Evolutionary conservation across 2,329 filamentous ascomycete genomes (phyloP).

Genomic region (Clonostachys byssicola): DNA sequence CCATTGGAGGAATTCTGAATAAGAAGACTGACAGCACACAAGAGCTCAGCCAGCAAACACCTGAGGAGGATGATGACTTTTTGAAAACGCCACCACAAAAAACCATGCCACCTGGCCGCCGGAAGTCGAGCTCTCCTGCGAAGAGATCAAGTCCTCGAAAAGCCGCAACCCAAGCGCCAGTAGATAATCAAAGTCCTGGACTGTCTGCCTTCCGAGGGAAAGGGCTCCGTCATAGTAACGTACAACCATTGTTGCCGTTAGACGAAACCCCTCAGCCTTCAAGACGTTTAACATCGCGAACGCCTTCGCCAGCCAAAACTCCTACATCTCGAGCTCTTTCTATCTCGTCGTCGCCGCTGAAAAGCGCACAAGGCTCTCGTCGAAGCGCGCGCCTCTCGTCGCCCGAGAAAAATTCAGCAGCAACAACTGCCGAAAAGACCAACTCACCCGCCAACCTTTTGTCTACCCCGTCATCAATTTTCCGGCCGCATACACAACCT

Average conservation of each 20-base stretch:
- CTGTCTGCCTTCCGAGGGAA: constrained; percentile 48
- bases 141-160: constrained; percentile 15
- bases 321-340: neutral
- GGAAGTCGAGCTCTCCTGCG: constrained; percentile 34
- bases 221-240: constrained; percentile 41
- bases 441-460: neutral
- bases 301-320: constrained; percentile 10
- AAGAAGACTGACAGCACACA: constrained; percentile 18
- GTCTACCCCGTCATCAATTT: constrained; percentile 29
- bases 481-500: constrained; percentile 47
- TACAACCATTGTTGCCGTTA: constrained; percentile 28
- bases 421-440: too few species aligned
- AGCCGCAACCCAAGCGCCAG: neutral
- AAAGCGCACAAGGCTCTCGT: constrained; percentile 9
- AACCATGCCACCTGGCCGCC: too few species aligned
- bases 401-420: too few species aligned
- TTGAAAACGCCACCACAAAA: constrained; percentile 19
- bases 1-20: constrained; percentile 57
- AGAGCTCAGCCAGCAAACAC: constrained; percentile 45
- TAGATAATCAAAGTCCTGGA: constrained; percentile 48
- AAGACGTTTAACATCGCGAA: constrained; percentile 7
- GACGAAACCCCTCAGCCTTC: constrained; percentile 17
- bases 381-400: constrained; percentile 3
- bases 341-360: too few species aligned
- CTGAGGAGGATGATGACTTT: constrained; percentile 52